Percentiles rank a stretch among this genome's conserved stretches.
Evolutionary conservation across 2,329 filamentous ascomycete species (phyloP).

Genomic region (Ascomycota sp.): DNA sequence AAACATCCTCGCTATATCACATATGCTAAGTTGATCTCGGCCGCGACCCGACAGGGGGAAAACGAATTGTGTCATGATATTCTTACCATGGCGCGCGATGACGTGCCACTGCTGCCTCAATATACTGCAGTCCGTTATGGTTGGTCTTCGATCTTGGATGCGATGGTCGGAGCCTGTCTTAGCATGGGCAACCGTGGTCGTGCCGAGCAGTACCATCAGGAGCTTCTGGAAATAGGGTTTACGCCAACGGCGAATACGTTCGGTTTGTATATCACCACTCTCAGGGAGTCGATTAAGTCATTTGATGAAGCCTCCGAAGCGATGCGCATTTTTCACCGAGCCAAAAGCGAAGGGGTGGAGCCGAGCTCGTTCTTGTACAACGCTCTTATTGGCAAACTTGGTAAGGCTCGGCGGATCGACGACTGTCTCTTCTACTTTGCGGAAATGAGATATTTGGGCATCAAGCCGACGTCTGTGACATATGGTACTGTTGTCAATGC

Average conservation of each 20-base stretch:
- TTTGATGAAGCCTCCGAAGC: constrained; percentile 96
- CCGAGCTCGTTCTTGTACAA: constrained; percentile 97
- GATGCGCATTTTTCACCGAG: constrained; percentile 90
- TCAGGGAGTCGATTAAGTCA: constrained; percentile 92
- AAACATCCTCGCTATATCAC: constrained; percentile 90
- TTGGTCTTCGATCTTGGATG: constrained; percentile 89
- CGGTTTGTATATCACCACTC: constrained; percentile 94
- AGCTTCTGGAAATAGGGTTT: constrained; percentile 75
- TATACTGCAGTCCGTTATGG: constrained; percentile 81
- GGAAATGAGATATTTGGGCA: constrained; percentile 83
- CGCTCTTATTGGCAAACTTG: constrained; percentile 90
- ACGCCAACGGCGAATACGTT: constrained; percentile 94
- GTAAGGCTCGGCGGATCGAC: constrained; percentile 92
- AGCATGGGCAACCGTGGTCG: constrained; percentile 60
- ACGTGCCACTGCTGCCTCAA: constrained; percentile 68
- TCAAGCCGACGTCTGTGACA: constrained; percentile 90
- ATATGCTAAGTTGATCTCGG: constrained; percentile 84
- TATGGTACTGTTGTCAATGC: constrained; percentile 98
- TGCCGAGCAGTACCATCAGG: constrained; percentile 76
- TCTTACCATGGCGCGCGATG: constrained; percentile 68
- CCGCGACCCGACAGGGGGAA: constrained; percentile 69
- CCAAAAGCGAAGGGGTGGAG: constrained; percentile 82
- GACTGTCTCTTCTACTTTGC: constrained; percentile 96
- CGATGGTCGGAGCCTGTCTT: constrained; percentile 86
- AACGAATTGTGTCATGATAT: constrained; percentile 71